A percentile compares a stretch with the other conserved stretches of the same genome.
Evolutionary conservation across 2,329 filamentous ascomycete species (phyloP).

Genomic region (Plenodomus lindquistii): DNA sequence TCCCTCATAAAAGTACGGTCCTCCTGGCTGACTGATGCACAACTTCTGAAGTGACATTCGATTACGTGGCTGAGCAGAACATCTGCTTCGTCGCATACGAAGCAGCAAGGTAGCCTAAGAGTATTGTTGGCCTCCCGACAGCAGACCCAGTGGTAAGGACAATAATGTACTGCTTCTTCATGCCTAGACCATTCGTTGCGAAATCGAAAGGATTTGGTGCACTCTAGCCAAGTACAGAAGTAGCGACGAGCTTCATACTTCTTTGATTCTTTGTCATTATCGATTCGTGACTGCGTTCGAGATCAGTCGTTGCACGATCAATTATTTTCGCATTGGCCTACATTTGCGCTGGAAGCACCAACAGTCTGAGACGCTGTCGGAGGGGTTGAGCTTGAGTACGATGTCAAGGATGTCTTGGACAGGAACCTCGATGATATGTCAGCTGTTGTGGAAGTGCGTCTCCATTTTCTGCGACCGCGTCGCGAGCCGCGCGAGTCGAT

Average conservation of each 20-base stretch:
- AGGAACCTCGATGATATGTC: background rate
- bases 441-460: background rate
- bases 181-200: slow-evolving; percentile 8
- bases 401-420: too few relatives aligned
- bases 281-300: background rate
- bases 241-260: background rate
- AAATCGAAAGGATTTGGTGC: background rate
- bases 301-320: background rate
- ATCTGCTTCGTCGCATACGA: background rate
- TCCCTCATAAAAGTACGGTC: slow-evolving; percentile 7
- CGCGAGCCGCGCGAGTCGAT: slow-evolving; percentile 8
- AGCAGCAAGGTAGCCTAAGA: background rate
- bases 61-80: background rate
- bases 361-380: too few relatives aligned
- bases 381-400: too few relatives aligned
- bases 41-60: background rate
- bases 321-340: background rate
- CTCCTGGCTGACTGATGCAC: background rate
- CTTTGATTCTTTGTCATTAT: background rate
- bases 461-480: slow-evolving; percentile 7
- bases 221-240: slow-evolving; percentile 8
- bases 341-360: background rate
- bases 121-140: background rate
- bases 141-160: slow-evolving; percentile 12
- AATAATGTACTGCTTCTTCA: slow-evolving; percentile 12